Percentiles rank a stretch among this genome's conserved stretches.
Conservation (phyloP, 2,329 filamentous ascomycete genomes). For the Colletotrichum sp. region DNA sequence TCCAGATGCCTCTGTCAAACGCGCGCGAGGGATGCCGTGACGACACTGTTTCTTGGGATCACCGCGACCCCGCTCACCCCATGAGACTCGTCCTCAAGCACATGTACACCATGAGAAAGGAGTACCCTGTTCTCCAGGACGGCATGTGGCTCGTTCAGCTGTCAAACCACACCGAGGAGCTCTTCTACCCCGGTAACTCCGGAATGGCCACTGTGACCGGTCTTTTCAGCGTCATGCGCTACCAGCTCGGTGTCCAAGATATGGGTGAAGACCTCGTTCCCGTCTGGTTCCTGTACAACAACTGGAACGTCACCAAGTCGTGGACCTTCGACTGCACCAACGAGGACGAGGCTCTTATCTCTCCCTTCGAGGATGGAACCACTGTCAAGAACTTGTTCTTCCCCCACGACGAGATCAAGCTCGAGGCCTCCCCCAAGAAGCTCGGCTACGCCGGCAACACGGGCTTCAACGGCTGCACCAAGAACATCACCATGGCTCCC, state of each 20-base stretch:
- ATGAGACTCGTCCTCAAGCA: conserved; percentile 65
- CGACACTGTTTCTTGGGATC: conserved; percentile 61
- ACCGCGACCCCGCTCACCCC: conserved; percentile 66
- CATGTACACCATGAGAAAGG: conserved; percentile 63
- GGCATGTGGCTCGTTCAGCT: conserved; percentile 60
- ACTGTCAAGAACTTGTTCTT: conserved; percentile 68
- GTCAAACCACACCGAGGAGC: conserved; percentile 56
- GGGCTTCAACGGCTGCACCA: conserved; percentile 60
- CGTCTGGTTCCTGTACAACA: conserved; percentile 60
- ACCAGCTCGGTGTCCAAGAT: conserved; percentile 37
- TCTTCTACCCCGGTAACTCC: conserved; percentile 54
- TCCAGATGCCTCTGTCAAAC: conserved; percentile 60
- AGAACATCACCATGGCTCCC: conserved; percentile 53
- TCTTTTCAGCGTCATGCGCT: conserved; percentile 64
- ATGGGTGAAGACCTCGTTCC: conserved; percentile 52
- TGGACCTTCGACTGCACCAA: conserved; percentile 62
- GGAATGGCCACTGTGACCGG: conserved; percentile 58
- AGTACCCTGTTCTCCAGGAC: conserved; percentile 65
- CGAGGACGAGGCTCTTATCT: conserved; percentile 52
- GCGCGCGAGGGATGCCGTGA: conserved; percentile 62
- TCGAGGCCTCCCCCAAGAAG: conserved; percentile 48
- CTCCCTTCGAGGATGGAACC: conserved; percentile 59
- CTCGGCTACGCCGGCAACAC: conserved; percentile 53
- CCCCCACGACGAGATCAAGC: conserved; percentile 60
- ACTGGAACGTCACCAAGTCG: conserved; percentile 49